These are phyloP conservation scores for Leccinum rimulosum DNA, from an alignment of 768 basidiomycete species.

Conservation along the genomic window DNA sequence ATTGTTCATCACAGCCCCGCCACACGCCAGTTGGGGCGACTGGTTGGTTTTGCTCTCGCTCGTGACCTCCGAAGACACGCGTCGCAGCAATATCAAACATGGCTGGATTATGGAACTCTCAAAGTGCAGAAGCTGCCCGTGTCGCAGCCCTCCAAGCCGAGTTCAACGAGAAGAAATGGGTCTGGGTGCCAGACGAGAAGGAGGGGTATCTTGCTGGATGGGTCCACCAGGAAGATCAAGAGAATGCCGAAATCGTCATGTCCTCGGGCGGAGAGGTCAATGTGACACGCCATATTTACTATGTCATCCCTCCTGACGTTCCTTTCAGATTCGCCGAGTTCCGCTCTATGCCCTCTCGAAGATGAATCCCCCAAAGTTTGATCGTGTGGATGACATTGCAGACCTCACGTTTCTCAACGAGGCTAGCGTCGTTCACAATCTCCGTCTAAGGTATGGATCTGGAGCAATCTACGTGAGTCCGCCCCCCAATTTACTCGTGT, in stretches of 20 bases:
- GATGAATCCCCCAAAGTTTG: slow-evolving; percentile 99
- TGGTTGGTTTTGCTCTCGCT: background rate
- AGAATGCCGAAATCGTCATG: slow-evolving; percentile 80
- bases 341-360: slow-evolving; percentile 83
- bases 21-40: background rate
- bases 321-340: slow-evolving; percentile 55
- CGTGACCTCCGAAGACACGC: background rate
- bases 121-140: slow-evolving; percentile 69
- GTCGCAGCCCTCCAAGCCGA: slow-evolving; percentile 91
- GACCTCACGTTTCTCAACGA: slow-evolving; percentile 98
- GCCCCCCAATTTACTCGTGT: background rate
- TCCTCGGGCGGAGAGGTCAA: slow-evolving; percentile 79
- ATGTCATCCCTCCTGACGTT: slow-evolving; percentile 7
- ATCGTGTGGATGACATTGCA: slow-evolving; percentile 96
- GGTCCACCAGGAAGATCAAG: slow-evolving; percentile 85
- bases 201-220: slow-evolving; percentile 95
- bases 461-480: slow-evolving; percentile 86
- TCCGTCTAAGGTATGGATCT: slow-evolving; percentile 85
- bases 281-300: background rate
- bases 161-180: slow-evolving; percentile 98
- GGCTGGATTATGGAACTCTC: slow-evolving; percentile 49
- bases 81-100: slow-evolving; percentile 30
- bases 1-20: background rate
- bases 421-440: slow-evolving; percentile 98
- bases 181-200: slow-evolving; percentile 92